Percentiles rank a stretch among this genome's conserved stretches.
phyloP scores from a whole-genome alignment of 805 yeast genomes.

The Candida endomychidarum region DNA sequence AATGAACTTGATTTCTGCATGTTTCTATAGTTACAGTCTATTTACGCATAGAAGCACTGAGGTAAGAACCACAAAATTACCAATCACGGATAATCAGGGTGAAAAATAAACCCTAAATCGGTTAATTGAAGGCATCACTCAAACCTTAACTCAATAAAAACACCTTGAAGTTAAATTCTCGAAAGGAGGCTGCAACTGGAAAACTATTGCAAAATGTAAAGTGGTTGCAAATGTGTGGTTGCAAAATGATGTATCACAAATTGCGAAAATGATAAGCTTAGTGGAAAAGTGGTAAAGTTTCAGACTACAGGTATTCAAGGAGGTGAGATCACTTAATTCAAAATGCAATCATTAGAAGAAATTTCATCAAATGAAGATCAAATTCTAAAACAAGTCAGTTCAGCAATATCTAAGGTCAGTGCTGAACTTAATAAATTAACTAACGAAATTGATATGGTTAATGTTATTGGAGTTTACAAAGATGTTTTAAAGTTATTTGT shows the following conservation, averaged over 20 bases:
- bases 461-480: constrained; percentile 7
- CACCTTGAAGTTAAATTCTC: too few species aligned
- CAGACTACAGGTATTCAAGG: not conserved
- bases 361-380: constrained; percentile 8
- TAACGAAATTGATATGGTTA: constrained; percentile 3
- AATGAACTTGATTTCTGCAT: too few species aligned
- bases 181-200: too few species aligned
- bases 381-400: constrained; percentile 1
- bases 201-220: not conserved
- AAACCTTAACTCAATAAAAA: too few species aligned
- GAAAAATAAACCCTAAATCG: too few species aligned
- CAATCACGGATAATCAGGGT: too few species aligned
- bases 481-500: constrained; percentile 13
- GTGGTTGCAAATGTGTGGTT: not conserved
- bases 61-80: too few species aligned
- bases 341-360: constrained; percentile 8
- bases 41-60: too few species aligned
- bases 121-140: too few species aligned
- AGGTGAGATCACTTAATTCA: too few species aligned
- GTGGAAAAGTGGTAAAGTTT: constrained; percentile 5
- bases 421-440: constrained; percentile 5
- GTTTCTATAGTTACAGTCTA: too few species aligned
- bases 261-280: too few species aligned
- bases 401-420: constrained; percentile 10
- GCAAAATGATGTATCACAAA: constrained; percentile 7